These are phyloP conservation scores for Ophiostoma sp. DNA, from an alignment of 2,329 filamentous ascomycete genomes.

Conservation along the genomic window DNA sequence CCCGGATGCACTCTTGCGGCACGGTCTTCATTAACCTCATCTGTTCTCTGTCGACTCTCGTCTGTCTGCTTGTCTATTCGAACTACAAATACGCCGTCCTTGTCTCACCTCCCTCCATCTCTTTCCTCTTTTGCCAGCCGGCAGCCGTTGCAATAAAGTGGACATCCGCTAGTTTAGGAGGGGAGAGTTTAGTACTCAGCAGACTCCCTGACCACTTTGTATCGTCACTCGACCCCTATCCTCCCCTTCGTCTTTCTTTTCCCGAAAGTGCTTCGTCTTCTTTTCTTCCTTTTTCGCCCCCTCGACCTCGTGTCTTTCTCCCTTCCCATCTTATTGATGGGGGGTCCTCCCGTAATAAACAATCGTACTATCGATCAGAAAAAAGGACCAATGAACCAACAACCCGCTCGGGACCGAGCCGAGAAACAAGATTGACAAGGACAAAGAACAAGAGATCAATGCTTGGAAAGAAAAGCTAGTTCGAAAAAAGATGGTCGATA, in stretches of 20 bases:
- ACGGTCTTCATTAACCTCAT: not conserved
- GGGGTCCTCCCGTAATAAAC: not conserved
- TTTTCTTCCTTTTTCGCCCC: not conserved
- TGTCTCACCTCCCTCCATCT: not conserved
- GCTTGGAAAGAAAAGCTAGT: not conserved
- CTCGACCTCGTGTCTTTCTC: not conserved
- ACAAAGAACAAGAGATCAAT: not conserved
- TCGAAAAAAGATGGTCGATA: not conserved
- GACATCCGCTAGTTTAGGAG: not conserved
- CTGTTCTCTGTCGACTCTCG: not conserved
- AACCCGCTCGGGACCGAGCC: constrained; percentile 1
- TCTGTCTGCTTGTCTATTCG: not conserved
- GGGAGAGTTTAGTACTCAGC: not conserved
- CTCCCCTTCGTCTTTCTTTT: not conserved
- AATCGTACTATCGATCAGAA: not conserved
- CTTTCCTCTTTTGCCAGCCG: constrained; percentile 17
- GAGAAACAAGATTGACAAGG: not conserved
- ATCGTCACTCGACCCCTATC: not conserved
- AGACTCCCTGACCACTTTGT: not conserved
- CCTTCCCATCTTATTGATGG: not conserved
- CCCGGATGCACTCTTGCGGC: constrained; percentile 2
- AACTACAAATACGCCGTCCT: not conserved
- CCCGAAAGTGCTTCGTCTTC: not conserved
- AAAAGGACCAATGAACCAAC: not conserved
- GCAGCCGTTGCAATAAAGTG: constrained; percentile 17